Evolutionary conservation across 768 basidiomycete genomes (phyloP).

Genomic region (Asterophora parasitica): DNA sequence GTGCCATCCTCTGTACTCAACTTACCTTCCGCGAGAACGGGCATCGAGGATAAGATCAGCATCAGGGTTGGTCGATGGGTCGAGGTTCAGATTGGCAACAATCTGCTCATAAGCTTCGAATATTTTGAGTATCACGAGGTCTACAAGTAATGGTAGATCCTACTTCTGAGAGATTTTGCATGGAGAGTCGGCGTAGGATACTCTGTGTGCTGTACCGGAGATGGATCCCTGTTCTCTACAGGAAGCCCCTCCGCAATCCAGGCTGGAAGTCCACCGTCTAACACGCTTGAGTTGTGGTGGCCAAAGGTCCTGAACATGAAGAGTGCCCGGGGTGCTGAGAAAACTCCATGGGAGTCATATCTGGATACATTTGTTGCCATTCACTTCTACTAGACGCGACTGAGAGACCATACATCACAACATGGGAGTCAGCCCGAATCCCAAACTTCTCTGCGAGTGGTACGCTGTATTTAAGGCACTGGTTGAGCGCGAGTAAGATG

Average conservation of each 20-base stretch:
- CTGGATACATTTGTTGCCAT: conserved; percentile 30
- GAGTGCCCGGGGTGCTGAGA: conserved; percentile 87
- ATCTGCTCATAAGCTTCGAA: conserved; percentile 75
- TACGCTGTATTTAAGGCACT: background rate
- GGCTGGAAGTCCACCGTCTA: conserved; percentile 88
- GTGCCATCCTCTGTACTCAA: conserved; percentile 1
- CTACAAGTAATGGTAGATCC: conserved; percentile 9
- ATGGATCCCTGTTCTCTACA: conserved; percentile 37
- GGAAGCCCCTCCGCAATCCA: conserved; percentile 68
- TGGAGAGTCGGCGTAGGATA: conserved; percentile 57
- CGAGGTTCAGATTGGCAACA: conserved; percentile 57
- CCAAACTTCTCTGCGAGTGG: conserved; percentile 53
- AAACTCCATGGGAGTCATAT: conserved; percentile 88
- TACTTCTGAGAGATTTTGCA: conserved; percentile 50
- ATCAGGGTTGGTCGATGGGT: conserved; percentile 36
- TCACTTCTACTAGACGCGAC: background rate
- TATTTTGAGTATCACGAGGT: conserved; percentile 7
- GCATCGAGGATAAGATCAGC: conserved; percentile 85
- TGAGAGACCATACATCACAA: conserved; percentile 59
- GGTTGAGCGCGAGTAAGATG: background rate
- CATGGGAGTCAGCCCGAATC: conserved; percentile 68
- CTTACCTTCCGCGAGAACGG: conserved; percentile 74
- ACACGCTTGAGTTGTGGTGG: conserved; percentile 77
- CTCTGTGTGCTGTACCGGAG: conserved; percentile 20
- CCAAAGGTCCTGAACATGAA: conserved; percentile 95